A percentile compares a stretch with the other conserved stretches of the same genome.
Conservation (phyloP, 1,284 basidiomycete species). For the Exobasidium rhododendri region DNA sequence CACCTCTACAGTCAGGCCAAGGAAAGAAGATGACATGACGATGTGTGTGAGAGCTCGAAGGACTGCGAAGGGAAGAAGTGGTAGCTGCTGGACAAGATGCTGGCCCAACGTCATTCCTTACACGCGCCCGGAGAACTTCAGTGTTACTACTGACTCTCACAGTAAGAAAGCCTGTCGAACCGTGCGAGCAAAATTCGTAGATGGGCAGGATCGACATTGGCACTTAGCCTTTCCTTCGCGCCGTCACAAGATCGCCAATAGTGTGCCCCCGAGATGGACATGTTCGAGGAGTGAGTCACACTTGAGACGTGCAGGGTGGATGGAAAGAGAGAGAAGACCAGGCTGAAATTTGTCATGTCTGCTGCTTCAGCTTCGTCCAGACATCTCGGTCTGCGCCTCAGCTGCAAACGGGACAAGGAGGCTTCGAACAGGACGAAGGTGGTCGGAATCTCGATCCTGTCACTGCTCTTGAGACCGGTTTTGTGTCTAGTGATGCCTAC, state of each 20-base stretch:
- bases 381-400: slow-evolving; percentile 3
- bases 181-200: not conserved
- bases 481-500: slow-evolving; percentile 30
- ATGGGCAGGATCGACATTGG: no score
- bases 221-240: no score
- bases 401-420: not conserved
- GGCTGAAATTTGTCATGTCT: no score
- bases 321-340: no score
- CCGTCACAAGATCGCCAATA: no score
- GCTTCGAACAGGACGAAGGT: slow-evolving; percentile 8
- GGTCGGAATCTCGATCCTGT: not conserved
- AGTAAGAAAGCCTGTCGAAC: no score
- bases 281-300: slow-evolving; percentile 10
- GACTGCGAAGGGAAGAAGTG: not conserved
- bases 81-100: not conserved
- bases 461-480: slow-evolving; percentile 39
- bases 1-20: slow-evolving; percentile 2
- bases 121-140: no score
- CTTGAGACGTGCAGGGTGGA: no score
- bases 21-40: slow-evolving; percentile 9
- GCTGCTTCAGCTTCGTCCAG: slow-evolving; percentile 11
- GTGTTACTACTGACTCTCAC: no score
- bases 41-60: no score
- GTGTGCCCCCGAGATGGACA: not conserved
- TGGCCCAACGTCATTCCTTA: no score